Evolutionary conservation across 108 stramenopile genomes (phyloP).

Genomic region (Nitzschia putrida): DNA sequence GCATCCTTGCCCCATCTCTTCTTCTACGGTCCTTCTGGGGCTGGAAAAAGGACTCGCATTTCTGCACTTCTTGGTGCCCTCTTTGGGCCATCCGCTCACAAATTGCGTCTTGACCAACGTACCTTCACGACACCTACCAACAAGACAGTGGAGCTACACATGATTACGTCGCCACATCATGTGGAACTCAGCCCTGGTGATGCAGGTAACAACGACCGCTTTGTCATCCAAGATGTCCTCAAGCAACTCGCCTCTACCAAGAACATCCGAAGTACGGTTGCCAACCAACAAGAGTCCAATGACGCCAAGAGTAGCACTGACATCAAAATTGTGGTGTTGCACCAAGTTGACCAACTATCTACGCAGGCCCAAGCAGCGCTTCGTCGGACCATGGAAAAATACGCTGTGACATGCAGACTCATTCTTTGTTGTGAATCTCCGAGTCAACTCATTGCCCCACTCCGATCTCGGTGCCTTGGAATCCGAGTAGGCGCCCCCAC

Average conservation of each 20-base stretch:
- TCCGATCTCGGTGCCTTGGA: constrained; percentile 93
- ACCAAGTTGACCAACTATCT: constrained; percentile 92
- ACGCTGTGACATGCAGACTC: constrained; percentile 88
- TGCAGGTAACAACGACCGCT: constrained; percentile 95
- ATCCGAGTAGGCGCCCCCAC: constrained; percentile 91
- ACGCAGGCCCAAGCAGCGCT: constrained; percentile 92
- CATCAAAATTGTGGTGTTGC: constrained; percentile 94
- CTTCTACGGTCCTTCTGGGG: constrained; percentile 96
- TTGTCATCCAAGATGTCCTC: constrained; percentile 96
- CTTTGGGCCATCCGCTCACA: constrained; percentile 90
- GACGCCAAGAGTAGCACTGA: neutral
- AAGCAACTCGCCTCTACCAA: constrained; percentile 95
- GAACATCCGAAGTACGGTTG: constrained; percentile 53
- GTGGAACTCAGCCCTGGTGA: constrained; percentile 97
- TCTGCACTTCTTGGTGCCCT: constrained; percentile 85
- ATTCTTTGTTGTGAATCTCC: constrained; percentile 91
- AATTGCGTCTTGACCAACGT: constrained; percentile 73
- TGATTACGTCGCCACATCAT: constrained; percentile 92
- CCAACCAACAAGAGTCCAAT: constrained; percentile 2
- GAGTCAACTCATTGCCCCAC: constrained; percentile 92
- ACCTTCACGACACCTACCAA: constrained; percentile 88
- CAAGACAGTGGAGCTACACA: constrained; percentile 88
- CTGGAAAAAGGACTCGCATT: constrained; percentile 97
- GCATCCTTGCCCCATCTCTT: constrained; percentile 89
- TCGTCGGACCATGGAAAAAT: constrained; percentile 99